Conservation (phyloP, 2,329 filamentous ascomycete genomes). For the Aspergillus sp. region DNA sequence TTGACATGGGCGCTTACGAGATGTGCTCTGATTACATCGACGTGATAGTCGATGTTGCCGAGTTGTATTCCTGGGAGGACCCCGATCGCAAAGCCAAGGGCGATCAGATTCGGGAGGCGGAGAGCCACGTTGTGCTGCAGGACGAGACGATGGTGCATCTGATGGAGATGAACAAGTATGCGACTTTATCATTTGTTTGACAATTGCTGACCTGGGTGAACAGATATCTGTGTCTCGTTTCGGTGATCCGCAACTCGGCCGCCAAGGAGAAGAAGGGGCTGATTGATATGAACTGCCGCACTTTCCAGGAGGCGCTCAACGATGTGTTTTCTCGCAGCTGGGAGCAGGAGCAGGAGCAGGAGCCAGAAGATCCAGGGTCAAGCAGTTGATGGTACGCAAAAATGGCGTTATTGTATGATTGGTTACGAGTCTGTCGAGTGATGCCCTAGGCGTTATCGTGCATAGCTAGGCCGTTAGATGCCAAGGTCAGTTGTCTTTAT, state of each 20-base stretch:
- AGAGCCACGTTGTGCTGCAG: slow-evolving; percentile 55
- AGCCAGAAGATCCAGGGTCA: slow-evolving; percentile 15
- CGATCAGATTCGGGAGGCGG: slow-evolving; percentile 45
- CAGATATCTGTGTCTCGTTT: slow-evolving; percentile 56
- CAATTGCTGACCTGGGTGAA: slow-evolving; percentile 8
- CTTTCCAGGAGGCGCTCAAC: slow-evolving; percentile 53
- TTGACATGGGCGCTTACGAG: slow-evolving; percentile 93
- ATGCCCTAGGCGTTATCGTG: too few species aligned
- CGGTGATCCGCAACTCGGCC: slow-evolving; percentile 56
- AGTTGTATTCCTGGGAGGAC: slow-evolving; percentile 76
- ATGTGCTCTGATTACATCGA: slow-evolving; percentile 99
- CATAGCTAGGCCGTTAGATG: too few species aligned
- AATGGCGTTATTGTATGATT: too few species aligned
- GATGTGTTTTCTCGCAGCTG: slow-evolving; percentile 49
- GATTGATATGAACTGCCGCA: slow-evolving; percentile 58
- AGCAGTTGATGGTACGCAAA: too few species aligned
- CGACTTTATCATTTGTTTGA: background rate
- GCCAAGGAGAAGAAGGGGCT: slow-evolving; percentile 54
- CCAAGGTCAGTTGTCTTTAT: too few species aligned
- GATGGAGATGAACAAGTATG: slow-evolving; percentile 58
- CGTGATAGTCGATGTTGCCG: slow-evolving; percentile 92
- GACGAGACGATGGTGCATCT: slow-evolving; percentile 55
- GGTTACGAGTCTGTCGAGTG: too few species aligned
- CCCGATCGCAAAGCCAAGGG: slow-evolving; percentile 32
- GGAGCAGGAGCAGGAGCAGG: slow-evolving; percentile 29